phyloP scores from a whole-genome alignment of 306 rosid genomes.

The Trifolium repens region DNA sequence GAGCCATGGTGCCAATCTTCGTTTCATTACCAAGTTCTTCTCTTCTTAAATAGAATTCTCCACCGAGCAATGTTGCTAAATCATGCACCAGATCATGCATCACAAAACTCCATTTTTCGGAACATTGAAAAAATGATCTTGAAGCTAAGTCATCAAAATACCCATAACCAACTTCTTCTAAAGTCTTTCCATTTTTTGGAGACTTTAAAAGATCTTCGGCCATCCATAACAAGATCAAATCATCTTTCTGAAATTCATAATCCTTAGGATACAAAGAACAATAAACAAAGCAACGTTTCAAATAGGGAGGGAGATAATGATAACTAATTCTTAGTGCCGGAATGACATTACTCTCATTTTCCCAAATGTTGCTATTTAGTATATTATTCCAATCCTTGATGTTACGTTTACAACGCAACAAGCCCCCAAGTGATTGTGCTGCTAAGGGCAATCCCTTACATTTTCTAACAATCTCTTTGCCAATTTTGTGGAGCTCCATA shows the following conservation, averaged over 20 bases:
- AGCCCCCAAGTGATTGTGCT: constrained; percentile 31
- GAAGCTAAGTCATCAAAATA: not conserved
- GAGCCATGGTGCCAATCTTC: not conserved
- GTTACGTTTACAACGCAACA: not conserved
- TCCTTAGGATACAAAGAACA: not conserved
- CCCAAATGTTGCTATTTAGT: constrained; percentile 22
- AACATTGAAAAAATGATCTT: not conserved
- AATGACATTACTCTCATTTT: constrained; percentile 2
- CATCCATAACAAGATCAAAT: not conserved
- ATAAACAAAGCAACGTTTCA: constrained; percentile 16
- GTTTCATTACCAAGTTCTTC: not conserved
- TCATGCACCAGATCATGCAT: constrained; percentile 17
- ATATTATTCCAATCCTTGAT: not conserved
- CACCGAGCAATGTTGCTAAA: not conserved
- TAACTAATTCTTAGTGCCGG: constrained; percentile 23
- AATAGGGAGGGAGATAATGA: constrained; percentile 13
- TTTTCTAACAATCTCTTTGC: constrained; percentile 9
- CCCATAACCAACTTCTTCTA: not conserved
- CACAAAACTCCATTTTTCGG: too few species aligned
- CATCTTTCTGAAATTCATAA: not conserved
- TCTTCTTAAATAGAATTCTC: constrained; percentile 2
- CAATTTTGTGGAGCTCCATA: not conserved
- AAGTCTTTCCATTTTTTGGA: not conserved
- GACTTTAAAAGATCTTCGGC: not conserved
- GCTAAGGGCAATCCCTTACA: constrained; percentile 31